Base-by-base conservation (phyloP, 352 stramenopile genomes). In the Globisporangium takayamanum region DNA sequence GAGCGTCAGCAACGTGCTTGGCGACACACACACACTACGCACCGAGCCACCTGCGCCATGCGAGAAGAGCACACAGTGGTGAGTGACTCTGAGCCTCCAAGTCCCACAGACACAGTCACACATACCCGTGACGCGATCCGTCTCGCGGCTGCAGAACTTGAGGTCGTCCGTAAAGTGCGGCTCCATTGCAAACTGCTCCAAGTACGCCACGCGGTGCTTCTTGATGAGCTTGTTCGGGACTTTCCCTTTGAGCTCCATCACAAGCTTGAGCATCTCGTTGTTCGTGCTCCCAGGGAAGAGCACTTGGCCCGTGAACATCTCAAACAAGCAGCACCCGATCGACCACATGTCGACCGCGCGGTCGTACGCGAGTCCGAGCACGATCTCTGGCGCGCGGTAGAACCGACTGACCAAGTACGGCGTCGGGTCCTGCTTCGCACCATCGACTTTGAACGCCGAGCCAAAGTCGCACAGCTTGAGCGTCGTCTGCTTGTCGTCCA, bases 331-430 rank as follows among this genome's bases (percentile, higher is more conserved):
- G 57, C 96, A 97, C 50, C 94, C 92, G 56, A 99, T 78, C 79
- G 85, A 97, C 97, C 97, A 99, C 60, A 99, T 88, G 85, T 99
- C 97, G 73, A 99, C 92, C 53, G 92, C 82, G 68, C 90, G 87
- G 74, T 98, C 95, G 70, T 98, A 98, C 26, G 74, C 55, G 30
- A 97, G 74, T 47, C 89, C 88, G 47, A 96, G 68, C 61, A 96
- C 86, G 45, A 96, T 93, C 74, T 99, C 96, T 2, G 96, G 97
- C 20, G 97, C 96, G 54, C 97, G 92, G 74, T 99, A 99, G 70
- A 98, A 99, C 30, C 97, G 82, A 59, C 92, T 98, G n/a, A 99
- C 97, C 10, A 99, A 77, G 67, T 99, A 99, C 14, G 97, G 97
- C 18, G 97, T 99, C 25, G 94, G 89, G 50, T 98, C 90, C 63